These are phyloP conservation scores for Trametes maxima DNA, from an alignment of 768 basidiomycete species.

Conservation along the genomic window DNA sequence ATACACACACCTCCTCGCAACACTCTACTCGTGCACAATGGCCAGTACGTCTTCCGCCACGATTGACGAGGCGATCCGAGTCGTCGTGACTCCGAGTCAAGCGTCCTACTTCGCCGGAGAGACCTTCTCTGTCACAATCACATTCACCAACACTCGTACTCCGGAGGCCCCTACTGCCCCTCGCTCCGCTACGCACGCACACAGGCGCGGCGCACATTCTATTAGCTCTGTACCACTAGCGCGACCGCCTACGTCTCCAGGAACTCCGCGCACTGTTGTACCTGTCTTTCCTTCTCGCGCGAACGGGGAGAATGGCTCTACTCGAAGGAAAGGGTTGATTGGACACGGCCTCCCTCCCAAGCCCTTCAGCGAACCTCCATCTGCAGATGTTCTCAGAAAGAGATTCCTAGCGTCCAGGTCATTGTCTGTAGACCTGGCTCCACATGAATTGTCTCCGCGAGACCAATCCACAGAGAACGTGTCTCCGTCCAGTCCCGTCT, in stretches of 20 bases:
- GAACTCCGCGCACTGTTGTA: conserved; percentile 48
- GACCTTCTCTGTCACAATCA: conserved; percentile 78
- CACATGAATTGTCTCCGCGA: conserved; percentile 41
- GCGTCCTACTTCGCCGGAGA: conserved; percentile 95
- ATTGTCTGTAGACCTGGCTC: conserved; percentile 63
- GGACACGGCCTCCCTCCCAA: conserved; percentile 41
- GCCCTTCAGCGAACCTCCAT: conserved; percentile 32
- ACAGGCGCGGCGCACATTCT: conserved; percentile 76
- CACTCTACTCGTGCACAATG: conserved; percentile 4
- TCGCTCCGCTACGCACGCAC: conserved; percentile 40
- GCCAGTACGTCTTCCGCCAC: conserved; percentile 2
- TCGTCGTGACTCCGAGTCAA: conserved; percentile 76
- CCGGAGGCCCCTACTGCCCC: conserved; percentile 42
- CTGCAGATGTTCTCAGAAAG: conserved; percentile 26
- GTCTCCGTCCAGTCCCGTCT: conserved; percentile 6
- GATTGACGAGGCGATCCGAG: conserved; percentile 49
- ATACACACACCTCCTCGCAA: background rate
- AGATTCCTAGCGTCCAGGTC: conserved; percentile 55
- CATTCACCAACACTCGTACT: conserved; percentile 81
- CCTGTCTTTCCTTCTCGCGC: conserved; percentile 36
- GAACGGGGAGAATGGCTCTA: conserved; percentile 9
- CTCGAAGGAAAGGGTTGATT: conserved; percentile 54
- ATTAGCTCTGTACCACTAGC: conserved; percentile 83
- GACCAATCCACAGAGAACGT: background rate
- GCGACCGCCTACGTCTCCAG: conserved; percentile 82